Evolutionary conservation across 305 asterid genomes (phyloP).

Genomic region (Coffea humblotiana): DNA sequence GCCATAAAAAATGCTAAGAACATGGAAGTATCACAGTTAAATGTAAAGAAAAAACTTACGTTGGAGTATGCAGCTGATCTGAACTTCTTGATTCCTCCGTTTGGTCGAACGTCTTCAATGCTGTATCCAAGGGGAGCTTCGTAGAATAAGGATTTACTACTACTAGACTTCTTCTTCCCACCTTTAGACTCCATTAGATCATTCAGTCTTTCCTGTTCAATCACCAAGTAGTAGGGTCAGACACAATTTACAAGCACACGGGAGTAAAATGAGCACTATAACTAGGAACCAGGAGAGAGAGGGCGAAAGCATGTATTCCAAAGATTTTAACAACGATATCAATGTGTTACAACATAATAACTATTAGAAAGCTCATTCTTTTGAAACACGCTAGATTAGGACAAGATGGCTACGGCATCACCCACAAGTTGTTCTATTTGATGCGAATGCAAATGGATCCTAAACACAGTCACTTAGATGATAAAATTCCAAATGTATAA

Average conservation of each 20-base stretch:
- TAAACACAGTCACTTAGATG: not conserved
- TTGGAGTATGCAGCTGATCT: slow-evolving; percentile 98
- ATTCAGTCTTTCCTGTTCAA: slow-evolving; percentile 56
- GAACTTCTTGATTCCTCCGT: slow-evolving; percentile 97
- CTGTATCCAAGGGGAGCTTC: slow-evolving; percentile 91
- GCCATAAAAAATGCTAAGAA: too few relatives aligned
- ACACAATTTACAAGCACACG: not conserved
- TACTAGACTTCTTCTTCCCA: slow-evolving; percentile 83
- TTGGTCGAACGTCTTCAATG: slow-evolving; percentile 94
- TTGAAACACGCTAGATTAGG: not conserved
- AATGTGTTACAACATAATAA: not conserved
- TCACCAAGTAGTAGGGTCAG: slow-evolving; percentile 11
- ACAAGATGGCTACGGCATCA: not conserved
- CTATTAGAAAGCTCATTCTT: not conserved
- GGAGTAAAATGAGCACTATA: not conserved
- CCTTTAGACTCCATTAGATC: slow-evolving; percentile 93
- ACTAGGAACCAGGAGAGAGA: not conserved
- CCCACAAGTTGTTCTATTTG: not conserved
- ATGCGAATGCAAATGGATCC: not conserved
- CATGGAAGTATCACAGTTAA: not conserved
- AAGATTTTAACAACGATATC: not conserved
- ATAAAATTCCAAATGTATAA: not conserved
- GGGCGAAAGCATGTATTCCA: not conserved
- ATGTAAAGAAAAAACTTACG: slow-evolving; percentile 40
- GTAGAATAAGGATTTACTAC: slow-evolving; percentile 66